Base-by-base conservation (phyloP, 2,329 filamentous ascomycete genomes). In the Fusarium sp. region DNA sequence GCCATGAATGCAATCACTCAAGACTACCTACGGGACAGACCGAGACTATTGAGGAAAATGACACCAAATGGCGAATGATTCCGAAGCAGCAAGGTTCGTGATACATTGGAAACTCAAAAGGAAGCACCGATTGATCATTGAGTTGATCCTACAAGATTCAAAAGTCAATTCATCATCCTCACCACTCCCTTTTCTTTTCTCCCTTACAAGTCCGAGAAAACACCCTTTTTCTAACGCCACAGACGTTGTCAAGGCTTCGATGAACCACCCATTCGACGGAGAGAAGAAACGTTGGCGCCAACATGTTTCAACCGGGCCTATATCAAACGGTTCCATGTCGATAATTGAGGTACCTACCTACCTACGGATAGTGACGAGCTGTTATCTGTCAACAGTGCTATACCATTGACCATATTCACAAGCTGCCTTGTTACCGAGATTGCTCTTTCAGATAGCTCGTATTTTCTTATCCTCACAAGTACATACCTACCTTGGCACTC, bases 191-290 rank as follows among this genome's bases (percentile, higher is more conserved):
- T 69, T n/a, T 64, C 47, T 44, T 35, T 53, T 61, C 62, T 69
- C 73, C 63, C 66, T 73, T 63, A 35, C 22, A 64, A 42, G 22
- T 15, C 28, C 41, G 50, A 45, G 42, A 70, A 45, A 51, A 60
- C 55, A 68, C 63, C 45, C 45, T 51, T 61, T 48, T 54, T 20
- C 44, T 44, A 51, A 57, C 73, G 75, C 75, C 75, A 76, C 75
- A 73, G 56, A 66, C 48, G 65, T 69, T 69, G 48, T 63, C 66
- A 69, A 65, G 60, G 42, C 24, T 63, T 63, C 15, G 42, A 55
- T 32, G 24, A 45, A 26, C 44, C n/a, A 32, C 53, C 51, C n/a
- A 32, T 54, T 28, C 22, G 35, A 42, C 54, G 35, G 36, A 39
- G 44, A 55, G 39, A 63, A 57, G 70, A 66, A 72, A 59, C 48